phyloP scores from a whole-genome alignment of 2,329 filamentous ascomycete species.

The Cordyceps cicadae region DNA sequence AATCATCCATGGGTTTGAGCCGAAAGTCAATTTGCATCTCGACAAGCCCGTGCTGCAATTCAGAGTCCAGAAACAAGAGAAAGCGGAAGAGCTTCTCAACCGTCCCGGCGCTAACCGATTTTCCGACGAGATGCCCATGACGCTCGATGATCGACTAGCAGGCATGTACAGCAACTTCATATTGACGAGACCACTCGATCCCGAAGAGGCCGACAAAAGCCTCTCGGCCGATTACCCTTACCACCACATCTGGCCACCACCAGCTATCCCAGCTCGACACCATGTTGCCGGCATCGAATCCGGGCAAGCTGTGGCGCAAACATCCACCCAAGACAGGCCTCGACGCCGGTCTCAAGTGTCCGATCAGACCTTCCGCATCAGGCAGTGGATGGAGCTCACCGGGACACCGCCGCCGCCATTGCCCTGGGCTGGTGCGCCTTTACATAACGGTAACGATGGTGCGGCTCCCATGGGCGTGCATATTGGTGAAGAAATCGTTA shows the following conservation, averaged over 20 bases:
- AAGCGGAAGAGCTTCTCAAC: conserved; percentile 15
- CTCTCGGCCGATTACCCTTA: conserved; percentile 32
- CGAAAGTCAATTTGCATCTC: conserved; percentile 60
- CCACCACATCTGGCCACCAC: conserved; percentile 66
- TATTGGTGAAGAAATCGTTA: conserved; percentile 49
- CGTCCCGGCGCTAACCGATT: conserved; percentile 31
- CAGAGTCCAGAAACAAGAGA: conserved; percentile 20
- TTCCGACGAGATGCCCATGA: conserved; percentile 45
- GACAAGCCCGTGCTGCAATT: conserved; percentile 64
- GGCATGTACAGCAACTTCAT: conserved; percentile 59
- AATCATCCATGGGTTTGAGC: conserved; percentile 65
- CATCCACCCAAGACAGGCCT: conserved; percentile 32
- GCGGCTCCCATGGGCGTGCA: conserved; percentile 32
- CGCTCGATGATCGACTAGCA: conserved; percentile 35
- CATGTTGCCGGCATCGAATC: conserved; percentile 35
- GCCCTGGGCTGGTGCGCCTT: conserved; percentile 23
- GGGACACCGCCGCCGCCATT: conserved; percentile 22
- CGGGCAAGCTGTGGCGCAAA: conserved; percentile 17
- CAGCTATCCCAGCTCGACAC: conserved; percentile 54
- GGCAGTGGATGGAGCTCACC: conserved; percentile 66
- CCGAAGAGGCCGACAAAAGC: conserved; percentile 27
- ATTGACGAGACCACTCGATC: conserved; percentile 46
- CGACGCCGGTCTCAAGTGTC: conserved; percentile 51
- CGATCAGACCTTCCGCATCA: conserved; percentile 62
- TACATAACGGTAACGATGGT: conserved; percentile 19